Evolutionary conservation across 331 rosid genomes (phyloP), one percentile per base, ranked within the genome.

Genomic region (Phaseolus coccineus): DNA sequence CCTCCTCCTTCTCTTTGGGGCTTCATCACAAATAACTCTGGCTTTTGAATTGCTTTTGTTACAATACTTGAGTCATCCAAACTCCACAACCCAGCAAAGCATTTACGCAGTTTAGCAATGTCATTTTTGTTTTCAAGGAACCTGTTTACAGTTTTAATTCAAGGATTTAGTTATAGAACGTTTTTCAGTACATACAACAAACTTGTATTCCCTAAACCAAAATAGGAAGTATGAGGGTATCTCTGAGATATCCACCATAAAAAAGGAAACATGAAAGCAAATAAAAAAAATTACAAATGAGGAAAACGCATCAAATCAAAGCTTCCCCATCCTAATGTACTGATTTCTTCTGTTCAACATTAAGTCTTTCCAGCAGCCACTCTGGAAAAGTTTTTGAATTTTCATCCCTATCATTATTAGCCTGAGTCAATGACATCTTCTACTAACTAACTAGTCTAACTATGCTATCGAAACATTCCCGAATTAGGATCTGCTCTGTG

Each of bases 1-100:
- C 98, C 99, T 96, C 98, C 98, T 76, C 98, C 99, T 90, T 96
- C 98, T 83, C 98, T 88, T 81, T 91, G 99, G 75, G 99, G 98
- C 87, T 96, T 96, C 97, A 96, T 90, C 39, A 93, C 96, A 85
- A 87, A 96, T 57, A 87, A 62, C 44, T 90, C 90, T 0, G 98
- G 97, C 57, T 42, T 72, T 87, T 96, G 91, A 76, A 91, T 88
- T 59, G 97, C 96, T 80, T 86, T 81, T 71, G 9, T 69, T 31
- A 83, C 80, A 61, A 82, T 85, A 83, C 90, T 92, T 0, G 80
- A 64, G 79, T 93, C 97, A 81, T 96, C 99, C 92, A 96, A 88
- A 87, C 97, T 89, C 98, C 99, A 96, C 80, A 96, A 73, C 81
- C 99, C 98, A 16, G 99, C 99, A 87, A 96, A 93, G 92, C 98